Conservation (phyloP, 2,329 filamentous ascomycete genomes). For the Pseudocercospora ulei region DNA sequence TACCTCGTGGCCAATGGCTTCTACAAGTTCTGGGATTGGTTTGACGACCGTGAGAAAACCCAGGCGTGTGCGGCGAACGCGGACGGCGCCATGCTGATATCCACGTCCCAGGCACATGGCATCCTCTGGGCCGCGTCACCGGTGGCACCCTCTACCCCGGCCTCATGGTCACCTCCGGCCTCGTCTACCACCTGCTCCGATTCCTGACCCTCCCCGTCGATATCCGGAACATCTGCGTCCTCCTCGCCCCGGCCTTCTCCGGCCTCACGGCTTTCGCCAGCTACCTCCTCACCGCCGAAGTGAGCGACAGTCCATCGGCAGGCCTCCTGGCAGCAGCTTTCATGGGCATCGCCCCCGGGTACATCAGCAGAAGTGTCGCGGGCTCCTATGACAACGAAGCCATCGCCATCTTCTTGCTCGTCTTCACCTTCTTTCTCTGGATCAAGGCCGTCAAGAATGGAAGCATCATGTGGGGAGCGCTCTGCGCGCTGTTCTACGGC, state of each 20-base stretch:
- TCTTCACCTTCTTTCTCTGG: conserved; percentile 98
- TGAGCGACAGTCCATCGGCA: conserved; percentile 89
- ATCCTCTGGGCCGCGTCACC: conserved; percentile 93
- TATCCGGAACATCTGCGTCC: conserved; percentile 96
- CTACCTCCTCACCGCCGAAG: conserved; percentile 93
- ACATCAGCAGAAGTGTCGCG: conserved; percentile 94
- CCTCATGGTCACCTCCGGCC: conserved; percentile 96
- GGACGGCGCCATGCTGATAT: conserved; percentile 1
- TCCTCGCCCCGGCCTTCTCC: conserved; percentile 88
- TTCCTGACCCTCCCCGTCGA: conserved; percentile 85
- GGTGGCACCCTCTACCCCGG: conserved; percentile 98
- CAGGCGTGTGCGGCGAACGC: not conserved
- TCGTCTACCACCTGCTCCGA: conserved; percentile 88
- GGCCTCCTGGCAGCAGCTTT: conserved; percentile 88
- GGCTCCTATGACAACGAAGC: conserved; percentile 99
- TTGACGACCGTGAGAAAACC: conserved; percentile 69
- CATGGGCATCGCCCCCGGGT: conserved; percentile 95
- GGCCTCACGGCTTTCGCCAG: conserved; percentile 85
- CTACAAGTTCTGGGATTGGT: conserved; percentile 99
- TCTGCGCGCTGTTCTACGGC: conserved; percentile 92
- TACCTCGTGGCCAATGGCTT: conserved; percentile 95
- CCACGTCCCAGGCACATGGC: conserved; percentile 66
- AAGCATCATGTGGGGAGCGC: conserved; percentile 89
- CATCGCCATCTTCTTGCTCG: conserved; percentile 95
- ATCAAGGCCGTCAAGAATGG: conserved; percentile 96